phyloP scores from a whole-genome alignment of 208 protist species.

The Eutreptiella sp. region DNA sequence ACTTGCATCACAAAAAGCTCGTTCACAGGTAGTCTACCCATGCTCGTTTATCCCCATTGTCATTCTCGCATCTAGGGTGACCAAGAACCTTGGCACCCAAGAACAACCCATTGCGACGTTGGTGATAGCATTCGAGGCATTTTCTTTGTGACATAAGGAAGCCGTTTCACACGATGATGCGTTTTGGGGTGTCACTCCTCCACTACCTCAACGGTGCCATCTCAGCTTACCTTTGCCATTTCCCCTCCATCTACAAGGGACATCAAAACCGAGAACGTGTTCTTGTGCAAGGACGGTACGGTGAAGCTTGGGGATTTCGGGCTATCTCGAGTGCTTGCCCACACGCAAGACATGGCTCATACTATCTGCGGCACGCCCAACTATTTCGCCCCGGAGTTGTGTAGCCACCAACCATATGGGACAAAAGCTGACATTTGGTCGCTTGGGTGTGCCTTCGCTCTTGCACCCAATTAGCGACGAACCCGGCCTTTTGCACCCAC shows the following conservation, averaged over 20 bases:
- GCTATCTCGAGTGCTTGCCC: constrained; percentile 21
- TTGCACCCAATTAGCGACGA: constrained; percentile 2
- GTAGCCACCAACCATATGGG: constrained; percentile 18
- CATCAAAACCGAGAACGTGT: constrained; percentile 34
- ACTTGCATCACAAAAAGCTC: no score
- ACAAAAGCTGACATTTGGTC: constrained; percentile 40
- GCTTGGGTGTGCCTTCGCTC: constrained; percentile 35
- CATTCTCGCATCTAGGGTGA: no score
- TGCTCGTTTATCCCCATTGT: no score
- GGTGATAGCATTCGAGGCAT: no score
- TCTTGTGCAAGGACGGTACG: constrained; percentile 14
- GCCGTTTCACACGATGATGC: background rate
- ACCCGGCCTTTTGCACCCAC: no score
- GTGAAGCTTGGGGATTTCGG: constrained; percentile 37
- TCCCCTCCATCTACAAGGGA: constrained; percentile 16
- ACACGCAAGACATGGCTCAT: no score
- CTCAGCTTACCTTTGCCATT: background rate
- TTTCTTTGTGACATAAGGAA: no score
- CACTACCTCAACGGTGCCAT: background rate
- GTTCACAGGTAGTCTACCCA: no score
- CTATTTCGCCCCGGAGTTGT: no score
- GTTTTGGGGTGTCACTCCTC: background rate
- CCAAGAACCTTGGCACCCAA: no score
- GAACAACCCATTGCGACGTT: no score
- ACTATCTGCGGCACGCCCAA: no score